Conservation (phyloP, 2,329 filamentous ascomycete genomes). For the Lasiodiplodia sp. region DNA sequence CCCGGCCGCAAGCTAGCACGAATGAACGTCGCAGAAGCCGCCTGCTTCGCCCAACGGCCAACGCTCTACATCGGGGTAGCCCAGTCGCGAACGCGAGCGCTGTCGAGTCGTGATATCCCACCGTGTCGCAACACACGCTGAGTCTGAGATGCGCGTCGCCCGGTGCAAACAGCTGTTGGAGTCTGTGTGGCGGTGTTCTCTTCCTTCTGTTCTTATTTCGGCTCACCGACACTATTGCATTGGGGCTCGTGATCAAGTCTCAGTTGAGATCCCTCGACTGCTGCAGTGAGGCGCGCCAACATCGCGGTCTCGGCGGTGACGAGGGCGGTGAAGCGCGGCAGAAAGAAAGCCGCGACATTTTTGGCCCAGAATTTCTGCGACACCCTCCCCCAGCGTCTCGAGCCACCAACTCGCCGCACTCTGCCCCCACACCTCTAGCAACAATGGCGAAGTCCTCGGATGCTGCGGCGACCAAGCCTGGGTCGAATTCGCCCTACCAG, state of each 20-base stretch:
- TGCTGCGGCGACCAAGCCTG: constrained; percentile 46
- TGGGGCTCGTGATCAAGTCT: background rate
- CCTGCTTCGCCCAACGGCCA: constrained; percentile 5
- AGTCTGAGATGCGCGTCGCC: background rate
- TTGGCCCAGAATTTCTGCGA: constrained; percentile 24
- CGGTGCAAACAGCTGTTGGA: background rate
- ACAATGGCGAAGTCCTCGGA: constrained; percentile 42
- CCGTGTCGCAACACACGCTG: background rate
- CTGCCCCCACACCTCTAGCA: background rate
- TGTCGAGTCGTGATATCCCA: background rate
- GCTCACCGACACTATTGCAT: background rate
- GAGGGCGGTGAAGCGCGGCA: background rate
- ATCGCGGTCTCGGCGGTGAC: constrained; percentile 1
- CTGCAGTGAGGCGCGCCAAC: background rate
- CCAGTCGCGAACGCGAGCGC: constrained; percentile 7
- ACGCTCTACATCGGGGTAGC: constrained; percentile 7
- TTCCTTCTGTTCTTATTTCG: background rate
- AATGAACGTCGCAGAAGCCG: background rate
- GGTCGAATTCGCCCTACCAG: constrained; percentile 49
- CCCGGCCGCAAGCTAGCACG: background rate
- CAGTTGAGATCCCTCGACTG: background rate
- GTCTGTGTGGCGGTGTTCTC: background rate
- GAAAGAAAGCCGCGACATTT: constrained; percentile 11
- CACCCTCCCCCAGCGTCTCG: constrained; percentile 1
- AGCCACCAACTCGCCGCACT: background rate